A percentile compares a stretch with the other conserved stretches of the same genome.
phyloP scores from a whole-genome alignment of 2,329 filamentous ascomycete genomes.

The Ambrosiella cleistominuta region DNA sequence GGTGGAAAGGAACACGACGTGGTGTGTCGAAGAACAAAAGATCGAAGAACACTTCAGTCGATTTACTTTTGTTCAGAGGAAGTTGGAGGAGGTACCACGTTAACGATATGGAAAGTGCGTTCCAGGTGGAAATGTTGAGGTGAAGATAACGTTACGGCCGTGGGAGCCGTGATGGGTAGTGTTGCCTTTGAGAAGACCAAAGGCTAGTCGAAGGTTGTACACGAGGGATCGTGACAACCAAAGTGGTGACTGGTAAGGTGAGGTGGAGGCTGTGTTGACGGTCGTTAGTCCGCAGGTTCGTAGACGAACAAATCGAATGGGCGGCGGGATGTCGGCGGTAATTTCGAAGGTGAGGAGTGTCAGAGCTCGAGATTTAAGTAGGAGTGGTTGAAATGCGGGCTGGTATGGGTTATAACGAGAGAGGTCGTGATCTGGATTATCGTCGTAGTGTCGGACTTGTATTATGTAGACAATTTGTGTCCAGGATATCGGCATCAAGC shows the following conservation, averaged over 20 bases:
- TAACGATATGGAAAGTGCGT: slow-evolving; percentile 49
- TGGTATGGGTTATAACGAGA: no score
- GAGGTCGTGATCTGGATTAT: no score
- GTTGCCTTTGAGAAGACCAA: slow-evolving; percentile 50
- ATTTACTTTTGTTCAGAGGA: slow-evolving; percentile 28
- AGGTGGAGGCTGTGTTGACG: slow-evolving; percentile 2
- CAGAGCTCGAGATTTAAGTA: neutral
- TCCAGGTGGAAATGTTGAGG: slow-evolving; percentile 54
- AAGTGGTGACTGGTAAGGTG: neutral
- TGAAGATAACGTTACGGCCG: slow-evolving; percentile 43
- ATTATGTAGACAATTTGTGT: neutral
- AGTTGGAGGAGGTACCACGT: slow-evolving; percentile 41
- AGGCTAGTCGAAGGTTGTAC: slow-evolving; percentile 25
- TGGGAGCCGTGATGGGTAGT: slow-evolving; percentile 40
- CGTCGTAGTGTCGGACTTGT: neutral
- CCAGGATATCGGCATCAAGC: neutral
- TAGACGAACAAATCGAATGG: neutral
- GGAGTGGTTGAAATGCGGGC: neutral
- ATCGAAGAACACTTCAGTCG: slow-evolving; percentile 32
- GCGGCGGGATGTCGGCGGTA: neutral
- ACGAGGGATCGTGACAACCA: slow-evolving; percentile 7
- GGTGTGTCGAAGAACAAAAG: slow-evolving; percentile 28
- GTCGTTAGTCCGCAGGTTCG: slow-evolving; percentile 5
- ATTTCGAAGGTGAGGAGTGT: neutral
- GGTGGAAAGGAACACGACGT: slow-evolving; percentile 38